Base-by-base conservation (phyloP, 352 stramenopile species). In the Globisporangium carolinianum region DNA sequence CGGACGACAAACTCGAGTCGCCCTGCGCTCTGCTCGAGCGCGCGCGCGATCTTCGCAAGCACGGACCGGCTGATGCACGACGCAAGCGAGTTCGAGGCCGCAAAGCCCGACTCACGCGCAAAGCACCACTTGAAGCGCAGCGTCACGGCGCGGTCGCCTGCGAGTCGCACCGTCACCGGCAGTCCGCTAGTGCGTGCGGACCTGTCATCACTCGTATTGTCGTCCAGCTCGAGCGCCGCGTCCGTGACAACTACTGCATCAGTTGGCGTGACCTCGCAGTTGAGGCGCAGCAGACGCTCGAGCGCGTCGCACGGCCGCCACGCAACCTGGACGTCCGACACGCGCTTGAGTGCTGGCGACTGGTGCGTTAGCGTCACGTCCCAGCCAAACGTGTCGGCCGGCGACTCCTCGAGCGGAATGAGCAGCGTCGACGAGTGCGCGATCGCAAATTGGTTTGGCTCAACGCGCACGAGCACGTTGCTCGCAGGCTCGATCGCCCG, bases 121-220 rank as follows among this genome's bases (percentile, higher is more conserved):
- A 87, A 94, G n/a, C 62, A 75, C 83, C 83, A 94, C 45, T 77
- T 79, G 18, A 89, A 49, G 38, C 73, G 69, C 42, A 94, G 53
- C 6, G 37, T 68, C 14, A 86, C 43, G 0, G 59, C 59, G 35
- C 70, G 62, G 47, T 78, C 73, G 18, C 55, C 51, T 32, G 60
- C 53, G 32, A 90, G 58, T 39, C 65, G 65, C 35, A 89, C 50
- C 47, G 68, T 73, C 14, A 79, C 24, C 7, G 81, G 77, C 54
- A 89, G 63, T 17, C 60, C 47, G 45, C 41, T 35, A 56, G 53
- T 42, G 43, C 50, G 36, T 11, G 15, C 24, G 9, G 43, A 58
- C 14, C 36, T 43, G 7, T 55, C 53, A 32, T 5, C 41, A 15
- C 10, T 47, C 3, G 42, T 47, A 1, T 10, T 46, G 4, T 41